A percentile compares a stretch with the other conserved stretches of the same genome.
Evolutionary conservation across 257 asterid genomes (phyloP).

Genomic region (Primulina tabacum): DNA sequence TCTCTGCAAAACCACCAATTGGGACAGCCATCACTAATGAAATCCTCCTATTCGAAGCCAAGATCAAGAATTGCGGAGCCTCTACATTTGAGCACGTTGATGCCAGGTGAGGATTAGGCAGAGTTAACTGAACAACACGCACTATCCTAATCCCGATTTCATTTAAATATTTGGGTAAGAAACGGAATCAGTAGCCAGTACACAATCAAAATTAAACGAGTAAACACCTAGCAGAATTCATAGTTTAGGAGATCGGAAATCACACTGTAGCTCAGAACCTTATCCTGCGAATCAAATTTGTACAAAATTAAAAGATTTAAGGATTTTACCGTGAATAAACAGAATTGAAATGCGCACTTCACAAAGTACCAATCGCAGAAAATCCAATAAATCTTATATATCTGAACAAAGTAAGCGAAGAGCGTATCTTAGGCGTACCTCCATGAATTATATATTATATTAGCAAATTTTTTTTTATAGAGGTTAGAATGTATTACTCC

Average conservation of each 20-base stretch:
- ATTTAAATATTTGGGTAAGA: no score
- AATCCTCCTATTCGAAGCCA: conserved; percentile 42
- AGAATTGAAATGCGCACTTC: neutral
- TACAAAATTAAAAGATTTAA: neutral
- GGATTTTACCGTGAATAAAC: conserved; percentile 23
- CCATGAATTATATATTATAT: neutral
- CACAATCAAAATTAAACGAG: no score
- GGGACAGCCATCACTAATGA: conserved; percentile 25
- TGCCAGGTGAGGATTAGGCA: conserved; percentile 14
- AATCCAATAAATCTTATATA: neutral
- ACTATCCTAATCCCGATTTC: no score
- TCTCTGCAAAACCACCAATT: conserved; percentile 34
- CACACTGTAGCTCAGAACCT: no score
- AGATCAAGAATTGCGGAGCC: conserved; percentile 72
- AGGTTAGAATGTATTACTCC: no score
- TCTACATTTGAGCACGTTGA: conserved; percentile 29
- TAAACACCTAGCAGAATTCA: no score
- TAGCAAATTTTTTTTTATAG: no score
- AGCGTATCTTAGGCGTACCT: neutral
- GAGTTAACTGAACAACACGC: neutral
- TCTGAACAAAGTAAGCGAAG: neutral
- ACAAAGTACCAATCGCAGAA: neutral
- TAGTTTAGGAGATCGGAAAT: no score
- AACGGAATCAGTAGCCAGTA: no score
- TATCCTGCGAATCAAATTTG: neutral